Percentiles rank a stretch among this genome's conserved stretches.
phyloP scores from a whole-genome alignment of 2,329 filamentous ascomycete species.

The Cladosporium sp. region DNA sequence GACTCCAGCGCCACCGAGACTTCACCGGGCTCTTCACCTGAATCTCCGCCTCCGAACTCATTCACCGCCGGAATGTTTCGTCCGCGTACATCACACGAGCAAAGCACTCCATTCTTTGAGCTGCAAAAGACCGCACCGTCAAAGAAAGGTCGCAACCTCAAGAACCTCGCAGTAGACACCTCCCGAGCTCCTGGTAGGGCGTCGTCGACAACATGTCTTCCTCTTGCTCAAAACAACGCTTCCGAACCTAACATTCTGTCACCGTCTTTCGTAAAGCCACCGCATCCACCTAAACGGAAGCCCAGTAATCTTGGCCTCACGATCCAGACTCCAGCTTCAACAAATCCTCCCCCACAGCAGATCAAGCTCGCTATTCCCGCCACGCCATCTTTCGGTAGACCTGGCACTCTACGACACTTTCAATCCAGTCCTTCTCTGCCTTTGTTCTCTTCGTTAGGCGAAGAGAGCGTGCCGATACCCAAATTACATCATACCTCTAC shows the following conservation, averaged over 20 bases:
- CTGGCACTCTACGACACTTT: constrained; percentile 50
- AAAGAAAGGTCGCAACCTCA: constrained; percentile 63
- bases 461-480: neutral
- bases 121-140: constrained; percentile 44
- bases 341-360: constrained; percentile 52
- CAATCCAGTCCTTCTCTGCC: constrained; percentile 57
- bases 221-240: constrained; percentile 28
- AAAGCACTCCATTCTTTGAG: constrained; percentile 50
- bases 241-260: constrained; percentile 60
- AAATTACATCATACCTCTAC: constrained; percentile 1
- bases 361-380: constrained; percentile 53
- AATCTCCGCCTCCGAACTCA: constrained; percentile 66
- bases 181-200: constrained; percentile 42
- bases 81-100: constrained; percentile 43
- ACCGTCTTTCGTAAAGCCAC: constrained; percentile 74
- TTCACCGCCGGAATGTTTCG: constrained; percentile 54
- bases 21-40: constrained; percentile 85
- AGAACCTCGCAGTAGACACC: constrained; percentile 73
- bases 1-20: constrained; percentile 84
- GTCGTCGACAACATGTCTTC: constrained; percentile 26
- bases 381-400: constrained; percentile 49
- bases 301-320: constrained; percentile 72
- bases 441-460: constrained; percentile 42
- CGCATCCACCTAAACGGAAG: constrained; percentile 61
- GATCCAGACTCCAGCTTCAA: constrained; percentile 54